phyloP scores from a whole-genome alignment of 2,329 filamentous ascomycete species.

The Ascochyta rabiei region DNA sequence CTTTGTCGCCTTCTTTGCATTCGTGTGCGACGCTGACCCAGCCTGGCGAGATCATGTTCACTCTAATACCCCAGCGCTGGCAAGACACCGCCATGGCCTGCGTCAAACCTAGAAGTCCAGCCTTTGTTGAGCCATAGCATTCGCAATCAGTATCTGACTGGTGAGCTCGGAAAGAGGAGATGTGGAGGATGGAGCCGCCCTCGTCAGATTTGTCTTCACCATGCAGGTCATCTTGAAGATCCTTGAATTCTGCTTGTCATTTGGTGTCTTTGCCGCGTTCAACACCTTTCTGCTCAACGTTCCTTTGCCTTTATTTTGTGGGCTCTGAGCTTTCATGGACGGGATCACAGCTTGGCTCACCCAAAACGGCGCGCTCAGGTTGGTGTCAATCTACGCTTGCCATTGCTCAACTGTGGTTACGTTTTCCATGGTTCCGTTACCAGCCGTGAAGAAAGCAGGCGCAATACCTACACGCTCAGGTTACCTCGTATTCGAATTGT shows the following conservation, averaged over 20 bases:
- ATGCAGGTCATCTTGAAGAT: constrained; percentile 27
- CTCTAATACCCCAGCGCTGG: constrained; percentile 50
- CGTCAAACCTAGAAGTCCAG: constrained; percentile 56
- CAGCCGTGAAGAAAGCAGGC: constrained; percentile 30
- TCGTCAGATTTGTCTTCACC: constrained; percentile 31
- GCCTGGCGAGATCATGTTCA: constrained; percentile 57
- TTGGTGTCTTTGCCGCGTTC: constrained; percentile 28
- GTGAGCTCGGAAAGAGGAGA: constrained; percentile 57
- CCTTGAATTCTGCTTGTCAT: constrained; percentile 27
- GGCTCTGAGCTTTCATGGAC: constrained; percentile 29
- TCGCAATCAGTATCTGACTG: constrained; percentile 58
- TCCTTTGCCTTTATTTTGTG: constrained; percentile 5
- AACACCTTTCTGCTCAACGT: constrained; percentile 15
- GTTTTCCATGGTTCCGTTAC: constrained; percentile 34
- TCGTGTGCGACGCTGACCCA: constrained; percentile 58
- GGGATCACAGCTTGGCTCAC: constrained; percentile 31
- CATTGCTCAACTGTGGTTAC: constrained; percentile 29
- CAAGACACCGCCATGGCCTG: constrained; percentile 57
- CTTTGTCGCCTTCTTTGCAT: constrained; percentile 49
- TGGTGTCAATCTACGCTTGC: constrained; percentile 32
- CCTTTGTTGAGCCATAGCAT: constrained; percentile 57
- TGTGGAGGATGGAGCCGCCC: constrained; percentile 48
- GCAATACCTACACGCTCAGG: constrained; percentile 19
- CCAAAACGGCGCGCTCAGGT: constrained; percentile 30
- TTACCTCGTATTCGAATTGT: neutral